Conservation (phyloP, 305 asterid genomes). For the Caryopteris hybrid region DNA sequence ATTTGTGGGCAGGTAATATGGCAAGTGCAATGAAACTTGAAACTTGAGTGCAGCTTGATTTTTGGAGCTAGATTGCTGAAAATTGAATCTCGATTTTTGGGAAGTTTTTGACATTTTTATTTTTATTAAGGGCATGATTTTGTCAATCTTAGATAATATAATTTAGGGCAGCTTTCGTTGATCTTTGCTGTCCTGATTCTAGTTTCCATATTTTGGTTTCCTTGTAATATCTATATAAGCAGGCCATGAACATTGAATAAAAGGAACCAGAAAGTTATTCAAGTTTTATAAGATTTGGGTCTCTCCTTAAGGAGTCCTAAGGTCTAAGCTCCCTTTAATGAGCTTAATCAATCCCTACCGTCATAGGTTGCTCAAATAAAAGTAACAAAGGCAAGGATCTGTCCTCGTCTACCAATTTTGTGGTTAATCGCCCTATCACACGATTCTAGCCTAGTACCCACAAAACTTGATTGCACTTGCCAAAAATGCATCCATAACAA, state of each 20-base stretch:
- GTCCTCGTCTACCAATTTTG: background rate
- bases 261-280: background rate
- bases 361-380: background rate
- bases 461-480: no score
- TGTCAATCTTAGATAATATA: no score
- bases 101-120: no score
- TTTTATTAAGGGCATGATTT: no score
- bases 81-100: no score
- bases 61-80: no score
- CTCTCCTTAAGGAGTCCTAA: background rate
- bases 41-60: no score
- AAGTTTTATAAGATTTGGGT: background rate
- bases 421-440: background rate
- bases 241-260: background rate
- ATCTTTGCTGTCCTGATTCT: background rate
- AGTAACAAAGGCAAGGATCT: background rate
- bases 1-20: no score
- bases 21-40: no score
- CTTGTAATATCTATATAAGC: background rate
- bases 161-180: no score
- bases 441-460: background rate
- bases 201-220: background rate
- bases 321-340: background rate
- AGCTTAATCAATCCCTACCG: background rate
- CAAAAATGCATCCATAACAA: no score